Percentiles rank a stretch among this genome's conserved stretches.
Evolutionary conservation across 1,284 basidiomycete species (phyloP).

Genomic region (Chalciporus sp.): DNA sequence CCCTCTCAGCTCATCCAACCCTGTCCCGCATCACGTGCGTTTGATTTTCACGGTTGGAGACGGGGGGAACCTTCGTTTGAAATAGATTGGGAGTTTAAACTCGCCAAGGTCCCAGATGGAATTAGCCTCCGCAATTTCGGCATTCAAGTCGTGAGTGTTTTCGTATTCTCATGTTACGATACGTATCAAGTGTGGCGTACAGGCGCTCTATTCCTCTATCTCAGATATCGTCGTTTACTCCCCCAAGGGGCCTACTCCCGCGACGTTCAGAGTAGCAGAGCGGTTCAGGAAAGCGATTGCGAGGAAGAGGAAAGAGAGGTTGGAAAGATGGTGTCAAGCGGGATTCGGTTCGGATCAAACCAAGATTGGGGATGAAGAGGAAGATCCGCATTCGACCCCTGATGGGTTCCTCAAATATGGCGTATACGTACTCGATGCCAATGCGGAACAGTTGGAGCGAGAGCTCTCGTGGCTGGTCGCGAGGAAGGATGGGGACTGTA

Average conservation of each 20-base stretch:
- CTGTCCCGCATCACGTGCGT: slow-evolving; percentile 21
- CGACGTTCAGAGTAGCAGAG: slow-evolving; percentile 41
- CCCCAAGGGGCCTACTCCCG: slow-evolving; percentile 44
- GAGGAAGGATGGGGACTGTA: slow-evolving; percentile 30
- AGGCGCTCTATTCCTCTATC: slow-evolving; percentile 63
- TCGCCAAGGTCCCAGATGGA: slow-evolving; percentile 69
- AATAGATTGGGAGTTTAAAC: slow-evolving; percentile 61
- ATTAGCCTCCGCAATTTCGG: slow-evolving; percentile 82
- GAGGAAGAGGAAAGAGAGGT: slow-evolving; percentile 40
- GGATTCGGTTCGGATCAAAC: slow-evolving; percentile 11
- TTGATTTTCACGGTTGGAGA: slow-evolving; percentile 26
- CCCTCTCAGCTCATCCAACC: slow-evolving; percentile 46
- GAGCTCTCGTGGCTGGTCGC: slow-evolving; percentile 33
- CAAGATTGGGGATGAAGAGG: slow-evolving; percentile 8
- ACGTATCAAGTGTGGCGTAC: slow-evolving; percentile 7
- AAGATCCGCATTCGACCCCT: slow-evolving; percentile 24
- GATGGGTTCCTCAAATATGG: slow-evolving; percentile 54
- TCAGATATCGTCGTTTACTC: slow-evolving; percentile 69
- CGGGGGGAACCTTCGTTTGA: slow-evolving; percentile 25
- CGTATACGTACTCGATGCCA: slow-evolving; percentile 61
- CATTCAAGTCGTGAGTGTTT: slow-evolving; percentile 71
- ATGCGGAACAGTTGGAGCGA: slow-evolving; percentile 29
- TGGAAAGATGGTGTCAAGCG: slow-evolving; percentile 26
- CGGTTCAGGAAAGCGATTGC: slow-evolving; percentile 43
- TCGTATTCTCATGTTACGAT: neutral